phyloP scores from a whole-genome alignment of 345 rosid genomes.

The Heritiera fomes region DNA sequence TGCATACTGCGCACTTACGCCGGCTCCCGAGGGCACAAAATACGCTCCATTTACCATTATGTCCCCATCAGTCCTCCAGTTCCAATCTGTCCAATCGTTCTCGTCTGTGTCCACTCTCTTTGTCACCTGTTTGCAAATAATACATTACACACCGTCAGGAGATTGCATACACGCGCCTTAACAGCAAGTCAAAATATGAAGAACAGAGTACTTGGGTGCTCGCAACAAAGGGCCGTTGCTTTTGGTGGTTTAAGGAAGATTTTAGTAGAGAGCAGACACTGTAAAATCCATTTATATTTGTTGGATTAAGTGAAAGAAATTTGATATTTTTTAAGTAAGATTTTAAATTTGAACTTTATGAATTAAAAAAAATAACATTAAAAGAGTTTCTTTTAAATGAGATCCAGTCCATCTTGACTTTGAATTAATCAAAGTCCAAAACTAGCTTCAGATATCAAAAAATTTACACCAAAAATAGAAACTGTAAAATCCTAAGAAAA shows the following conservation, averaged over 20 bases:
- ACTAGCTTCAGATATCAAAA: too few relatives aligned
- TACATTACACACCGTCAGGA: background rate
- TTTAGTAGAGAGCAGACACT: conserved; percentile 39
- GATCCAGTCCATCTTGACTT: too few relatives aligned
- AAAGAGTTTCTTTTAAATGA: too few relatives aligned
- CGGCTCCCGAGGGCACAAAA: conserved; percentile 88
- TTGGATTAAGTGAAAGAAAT: too few relatives aligned
- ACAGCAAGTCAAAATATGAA: background rate
- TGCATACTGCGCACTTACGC: conserved; percentile 52
- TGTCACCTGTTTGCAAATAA: conserved; percentile 57
- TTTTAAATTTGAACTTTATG: too few relatives aligned
- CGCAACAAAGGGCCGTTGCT: too few relatives aligned
- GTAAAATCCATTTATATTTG: too few relatives aligned
- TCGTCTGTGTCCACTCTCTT: conserved; percentile 83
- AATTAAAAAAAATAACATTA: too few relatives aligned
- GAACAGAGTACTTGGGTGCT: background rate
- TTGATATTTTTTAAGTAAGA: too few relatives aligned
- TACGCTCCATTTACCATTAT: conserved; percentile 86
- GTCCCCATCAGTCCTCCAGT: conserved; percentile 97
- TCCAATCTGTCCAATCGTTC: conserved; percentile 72
- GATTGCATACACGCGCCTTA: background rate
- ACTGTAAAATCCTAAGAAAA: background rate
- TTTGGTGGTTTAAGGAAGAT: too few relatives aligned
- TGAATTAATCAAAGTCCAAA: too few relatives aligned
- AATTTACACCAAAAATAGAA: background rate